Evolutionary conservation across 176 grass and related monocot species (phyloP).

Genomic region (Leersia perrieri): DNA sequence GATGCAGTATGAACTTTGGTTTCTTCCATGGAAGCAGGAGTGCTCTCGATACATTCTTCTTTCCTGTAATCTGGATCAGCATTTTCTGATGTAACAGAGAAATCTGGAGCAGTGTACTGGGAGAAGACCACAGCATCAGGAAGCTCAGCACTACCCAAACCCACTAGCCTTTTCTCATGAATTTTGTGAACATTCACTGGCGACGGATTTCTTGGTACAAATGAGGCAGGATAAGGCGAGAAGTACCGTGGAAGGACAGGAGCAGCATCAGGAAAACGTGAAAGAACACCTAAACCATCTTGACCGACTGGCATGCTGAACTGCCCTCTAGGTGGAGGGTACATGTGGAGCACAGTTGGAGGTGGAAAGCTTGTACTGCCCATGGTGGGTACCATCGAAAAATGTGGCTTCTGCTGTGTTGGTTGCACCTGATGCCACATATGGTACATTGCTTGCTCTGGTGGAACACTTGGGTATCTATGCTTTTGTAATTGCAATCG

Average conservation of each 20-base stretch:
- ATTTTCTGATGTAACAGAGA: slow-evolving; percentile 12
- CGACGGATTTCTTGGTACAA: slow-evolving; percentile 32
- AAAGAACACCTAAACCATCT: slow-evolving; percentile 34
- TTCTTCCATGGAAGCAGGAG: slow-evolving; percentile 18
- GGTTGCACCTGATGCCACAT: slow-evolving; percentile 56
- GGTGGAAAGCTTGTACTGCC: slow-evolving; percentile 41
- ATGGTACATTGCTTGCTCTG: slow-evolving; percentile 58
- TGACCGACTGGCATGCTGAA: slow-evolving; percentile 22
- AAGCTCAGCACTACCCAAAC: slow-evolving; percentile 22
- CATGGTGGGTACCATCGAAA: slow-evolving; percentile 25
- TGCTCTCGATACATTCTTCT: slow-evolving; percentile 11
- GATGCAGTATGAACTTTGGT: background rate
- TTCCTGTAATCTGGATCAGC: background rate
- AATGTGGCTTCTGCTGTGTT: slow-evolving; percentile 33
- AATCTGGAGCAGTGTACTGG: slow-evolving; percentile 13
- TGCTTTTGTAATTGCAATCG: slow-evolving; percentile 40
- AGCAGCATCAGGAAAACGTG: slow-evolving; percentile 39
- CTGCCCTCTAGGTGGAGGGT: slow-evolving; percentile 41
- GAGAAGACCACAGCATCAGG: slow-evolving; percentile 27
- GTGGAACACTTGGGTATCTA: slow-evolving; percentile 39
- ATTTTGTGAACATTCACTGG: slow-evolving; percentile 17
- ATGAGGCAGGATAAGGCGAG: slow-evolving; percentile 39
- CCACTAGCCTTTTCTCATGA: slow-evolving; percentile 28
- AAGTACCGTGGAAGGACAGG: slow-evolving; percentile 33
- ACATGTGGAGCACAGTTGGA: slow-evolving; percentile 42